Evolutionary conservation across 2,329 filamentous ascomycete genomes (phyloP).

Genomic region (Penicillium sp.): DNA sequence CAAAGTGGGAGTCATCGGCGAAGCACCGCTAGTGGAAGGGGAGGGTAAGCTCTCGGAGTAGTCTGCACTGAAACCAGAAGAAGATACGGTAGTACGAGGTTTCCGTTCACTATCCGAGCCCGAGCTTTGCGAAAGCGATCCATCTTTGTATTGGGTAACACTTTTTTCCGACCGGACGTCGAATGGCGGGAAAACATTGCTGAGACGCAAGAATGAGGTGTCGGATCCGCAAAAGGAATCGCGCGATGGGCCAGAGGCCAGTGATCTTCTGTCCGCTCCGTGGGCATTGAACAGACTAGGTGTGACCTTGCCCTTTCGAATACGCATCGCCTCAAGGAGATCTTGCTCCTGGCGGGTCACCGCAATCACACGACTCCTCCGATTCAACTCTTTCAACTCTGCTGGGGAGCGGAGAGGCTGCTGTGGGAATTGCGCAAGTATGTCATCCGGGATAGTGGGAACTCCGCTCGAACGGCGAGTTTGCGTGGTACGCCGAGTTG

Average conservation of each 20-base stretch:
- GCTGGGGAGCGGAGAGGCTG: slow-evolving; percentile 22
- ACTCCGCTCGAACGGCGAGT: slow-evolving; percentile 32
- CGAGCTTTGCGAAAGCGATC: slow-evolving; percentile 28
- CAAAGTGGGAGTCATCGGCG: slow-evolving; percentile 41
- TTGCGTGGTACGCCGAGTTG: slow-evolving; percentile 22
- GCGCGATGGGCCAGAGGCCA: slow-evolving; percentile 31
- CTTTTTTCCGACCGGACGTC: slow-evolving; percentile 26
- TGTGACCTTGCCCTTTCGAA: slow-evolving; percentile 48
- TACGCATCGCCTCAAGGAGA: slow-evolving; percentile 51
- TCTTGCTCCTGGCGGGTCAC: slow-evolving; percentile 55
- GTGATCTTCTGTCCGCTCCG: slow-evolving; percentile 30
- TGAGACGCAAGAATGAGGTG: slow-evolving; percentile 42
- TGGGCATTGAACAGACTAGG: slow-evolving; percentile 37
- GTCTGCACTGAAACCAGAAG: slow-evolving; percentile 34
- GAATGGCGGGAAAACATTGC: slow-evolving; percentile 31
- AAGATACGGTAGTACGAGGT: slow-evolving; percentile 30
- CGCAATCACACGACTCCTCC: slow-evolving; percentile 50
- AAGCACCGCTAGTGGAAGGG: slow-evolving; percentile 36
- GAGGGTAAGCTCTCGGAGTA: slow-evolving; percentile 42
- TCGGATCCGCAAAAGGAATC: slow-evolving; percentile 38
- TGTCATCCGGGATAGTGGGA: slow-evolving; percentile 37
- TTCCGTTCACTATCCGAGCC: slow-evolving; percentile 38
- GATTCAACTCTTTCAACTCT: slow-evolving; percentile 31
- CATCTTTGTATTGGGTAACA: slow-evolving; percentile 29
- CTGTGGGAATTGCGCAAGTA: slow-evolving; percentile 26